Base-by-base conservation (phyloP, 805 yeast species). In the Jamesozyma jinghongensis region DNA sequence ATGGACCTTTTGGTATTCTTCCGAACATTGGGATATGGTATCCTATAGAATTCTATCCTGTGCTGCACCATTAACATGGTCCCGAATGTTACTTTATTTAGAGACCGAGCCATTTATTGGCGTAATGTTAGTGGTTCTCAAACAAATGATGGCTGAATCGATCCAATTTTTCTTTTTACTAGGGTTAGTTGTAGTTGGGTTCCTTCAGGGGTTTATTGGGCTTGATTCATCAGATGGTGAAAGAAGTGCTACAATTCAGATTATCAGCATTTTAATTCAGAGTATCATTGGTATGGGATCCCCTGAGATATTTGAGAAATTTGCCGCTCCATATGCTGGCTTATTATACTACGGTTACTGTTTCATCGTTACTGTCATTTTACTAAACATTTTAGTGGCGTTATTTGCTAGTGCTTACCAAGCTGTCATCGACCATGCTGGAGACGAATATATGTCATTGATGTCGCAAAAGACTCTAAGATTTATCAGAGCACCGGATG, bases 11-110 rank as follows among this genome's bases (percentile, higher is more conserved):
- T 43, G 50, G 5, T 51, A 59, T 18, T 42, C 53, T 1, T 43
- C 45, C 45, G 62, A 46, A 53, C 61, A 54, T 22, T 51, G 74
- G 50, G 84, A 78, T 53, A 70, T 71, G 47, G 66, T 76, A 5
- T 72, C 94, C 0, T 85, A 78, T 57, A 66, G 94, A 46, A 58
- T 85, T 2, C 62, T 86, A 36, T 79, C 94, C 0, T 72, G 87
- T 53, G 87, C 84, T 12, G 82, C 95, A 5, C 95, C 95, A 2
- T 68, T 86, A 48, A 79, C 86, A 74, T 86, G 95, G 94, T 73
- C 83, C 2, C 70, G 96, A 37, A 65, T 86, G 37, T 63, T 86
- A 41, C 68, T 86, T 29, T 85, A 71, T 61, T 69, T 85, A 51
- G 96, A 86, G 56, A 81, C 88, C 10, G 77, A 79, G 48, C 73